Base-by-base conservation (phyloP, 139 green algal genomes). In the Eudorina sp. region DNA sequence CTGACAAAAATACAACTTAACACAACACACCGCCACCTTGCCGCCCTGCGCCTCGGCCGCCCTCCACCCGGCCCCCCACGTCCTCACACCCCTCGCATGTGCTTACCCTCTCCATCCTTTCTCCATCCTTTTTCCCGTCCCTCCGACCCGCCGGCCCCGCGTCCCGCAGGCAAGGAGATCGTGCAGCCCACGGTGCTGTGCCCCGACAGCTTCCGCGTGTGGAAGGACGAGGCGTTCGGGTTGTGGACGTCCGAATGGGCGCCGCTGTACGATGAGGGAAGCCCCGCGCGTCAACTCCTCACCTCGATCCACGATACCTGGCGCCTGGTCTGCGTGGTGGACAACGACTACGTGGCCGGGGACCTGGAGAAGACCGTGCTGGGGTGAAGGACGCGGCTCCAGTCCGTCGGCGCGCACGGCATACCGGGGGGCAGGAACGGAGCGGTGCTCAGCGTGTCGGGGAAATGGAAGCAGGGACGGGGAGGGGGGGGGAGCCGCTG, bases 211-310 rank as follows among this genome's bases (percentile, higher is more conserved):
- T 98, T 98, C 89, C 85, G 74, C 38, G 93, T 96, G 45, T 98
- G 96, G 96, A 96, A 96, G 89, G 94, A 97, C 23, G 96, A 98
- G 92, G 96, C 96, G 0, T 98, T 98, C 86, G 92, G 84, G 60
- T 68, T 98, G 76, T 98, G 96, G 96, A 68, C 38, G 8, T 85
- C 72, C 23, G 96, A 97, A 69, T 98, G 95, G 96, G 94, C 55
- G 38, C 62, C 31, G 2, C 68, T 96, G 46, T 98, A 97, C 80
- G 93, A 95, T 48, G 93, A 96, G 85, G 93, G 88, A 43, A 92
- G 87, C 27, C 45, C 78, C 6, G 90, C 88, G 0, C 90, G 88
- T 40, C 86, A 93, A 70, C 41, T 98, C 41, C 81, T 98, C 43
- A 34, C 93, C 2, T 85, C 84, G 72, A 95, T 98, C 72, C 79